A percentile compares a stretch with the other conserved stretches of the same genome.
phyloP scores from a whole-genome alignment of 148 eudicot species.

The Fagopyrum tataricum region DNA sequence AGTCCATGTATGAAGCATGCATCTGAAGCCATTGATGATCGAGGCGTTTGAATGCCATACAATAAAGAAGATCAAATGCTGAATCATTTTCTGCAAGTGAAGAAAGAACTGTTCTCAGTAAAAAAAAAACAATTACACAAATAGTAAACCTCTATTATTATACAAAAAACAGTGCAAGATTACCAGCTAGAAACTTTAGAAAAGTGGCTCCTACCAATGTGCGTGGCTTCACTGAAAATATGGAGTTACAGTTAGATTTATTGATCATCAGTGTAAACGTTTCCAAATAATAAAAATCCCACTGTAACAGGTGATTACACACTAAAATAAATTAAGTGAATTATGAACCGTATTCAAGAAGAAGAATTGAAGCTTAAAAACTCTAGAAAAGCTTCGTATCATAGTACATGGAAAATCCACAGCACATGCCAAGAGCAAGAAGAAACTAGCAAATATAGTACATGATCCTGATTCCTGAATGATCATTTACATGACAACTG shows the following conservation, averaged over 20 bases:
- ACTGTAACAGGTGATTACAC: neutral
- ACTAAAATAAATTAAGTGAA: neutral
- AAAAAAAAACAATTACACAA: neutral
- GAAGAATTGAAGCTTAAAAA: neutral
- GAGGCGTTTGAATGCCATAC: constrained; percentile 88
- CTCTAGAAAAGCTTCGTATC: neutral
- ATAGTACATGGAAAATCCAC: neutral
- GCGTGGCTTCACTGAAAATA: constrained; percentile 63
- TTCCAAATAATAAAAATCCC: neutral
- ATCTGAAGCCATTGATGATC: constrained; percentile 90
- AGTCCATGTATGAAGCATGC: constrained; percentile 99
- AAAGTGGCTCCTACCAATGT: constrained; percentile 78
- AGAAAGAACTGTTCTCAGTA: constrained; percentile 3
- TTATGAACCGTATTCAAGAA: neutral
- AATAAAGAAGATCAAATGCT: constrained; percentile 89
- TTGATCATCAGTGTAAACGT: neutral
- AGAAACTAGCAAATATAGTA: neutral
- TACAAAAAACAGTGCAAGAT: constrained; percentile 6
- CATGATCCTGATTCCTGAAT: neutral
- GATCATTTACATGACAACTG: neutral
- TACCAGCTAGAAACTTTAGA: constrained; percentile 80
- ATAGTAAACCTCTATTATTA: neutral
- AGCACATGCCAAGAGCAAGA: neutral
- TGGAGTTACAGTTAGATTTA: constrained; percentile 8
- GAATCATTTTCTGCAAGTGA: constrained; percentile 65